These are phyloP conservation scores for Candida suzukii DNA, from an alignment of 805 yeast genomes.

Conservation along the genomic window DNA sequence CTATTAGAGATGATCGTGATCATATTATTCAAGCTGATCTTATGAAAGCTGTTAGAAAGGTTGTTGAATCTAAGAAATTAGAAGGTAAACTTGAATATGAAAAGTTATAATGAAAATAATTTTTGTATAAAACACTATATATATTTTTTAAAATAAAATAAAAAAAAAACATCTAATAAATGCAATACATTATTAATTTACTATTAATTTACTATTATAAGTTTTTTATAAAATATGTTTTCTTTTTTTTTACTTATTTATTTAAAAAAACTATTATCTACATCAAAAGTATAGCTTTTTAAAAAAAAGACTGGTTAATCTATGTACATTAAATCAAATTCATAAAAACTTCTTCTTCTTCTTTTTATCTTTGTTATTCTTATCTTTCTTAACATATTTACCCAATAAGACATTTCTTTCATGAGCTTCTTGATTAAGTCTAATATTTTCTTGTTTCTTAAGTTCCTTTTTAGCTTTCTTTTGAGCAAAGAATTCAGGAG, in stretches of 20 bases:
- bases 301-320: too few relatives aligned
- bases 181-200: too few relatives aligned
- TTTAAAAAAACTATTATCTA: too few relatives aligned
- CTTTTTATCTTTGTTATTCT: not conserved
- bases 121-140: not conserved
- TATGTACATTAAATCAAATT: too few relatives aligned
- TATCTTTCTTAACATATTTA: not conserved
- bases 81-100: constrained; percentile 96
- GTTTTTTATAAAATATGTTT: too few relatives aligned
- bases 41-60: constrained; percentile 97
- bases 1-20: constrained; percentile 96
- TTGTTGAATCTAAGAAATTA: constrained; percentile 91
- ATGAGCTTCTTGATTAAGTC: constrained; percentile 14
- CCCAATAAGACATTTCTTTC: constrained; percentile 9
- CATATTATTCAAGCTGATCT: constrained; percentile 88
- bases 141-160: not conserved
- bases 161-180: too few relatives aligned
- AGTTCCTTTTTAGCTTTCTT: constrained; percentile 11
- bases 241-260: too few relatives aligned
- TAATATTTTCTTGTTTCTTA: constrained; percentile 12
- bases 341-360: not conserved
- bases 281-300: too few relatives aligned
- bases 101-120: constrained; percentile 48
- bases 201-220: too few relatives aligned
- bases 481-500: constrained; percentile 16